These are phyloP conservation scores for Starmerella potacharoeniae DNA, from an alignment of 805 yeast genomes.

Conservation along the genomic window DNA sequence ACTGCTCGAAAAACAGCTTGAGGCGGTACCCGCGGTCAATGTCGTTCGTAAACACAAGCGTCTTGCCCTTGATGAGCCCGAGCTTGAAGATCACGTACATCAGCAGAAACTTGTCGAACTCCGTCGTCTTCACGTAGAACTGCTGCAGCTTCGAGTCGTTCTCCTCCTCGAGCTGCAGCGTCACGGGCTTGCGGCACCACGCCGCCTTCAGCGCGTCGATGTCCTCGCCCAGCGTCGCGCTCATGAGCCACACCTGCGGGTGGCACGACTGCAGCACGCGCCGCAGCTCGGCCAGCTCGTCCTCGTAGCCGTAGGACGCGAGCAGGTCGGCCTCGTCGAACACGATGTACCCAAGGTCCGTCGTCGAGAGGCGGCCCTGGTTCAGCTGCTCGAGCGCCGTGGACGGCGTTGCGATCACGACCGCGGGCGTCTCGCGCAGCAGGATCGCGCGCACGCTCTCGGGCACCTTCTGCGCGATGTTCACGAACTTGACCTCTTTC, in stretches of 20 bases:
- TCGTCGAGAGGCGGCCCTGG: slow-evolving; percentile 39
- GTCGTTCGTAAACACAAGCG: slow-evolving; percentile 80
- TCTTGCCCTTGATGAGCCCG: slow-evolving; percentile 78
- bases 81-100: slow-evolving; percentile 88
- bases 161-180: slow-evolving; percentile 67
- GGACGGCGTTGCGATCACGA: slow-evolving; percentile 79
- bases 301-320: slow-evolving; percentile 79
- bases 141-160: slow-evolving; percentile 55
- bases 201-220: slow-evolving; percentile 60
- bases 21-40: slow-evolving; percentile 92
- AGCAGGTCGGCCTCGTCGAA: slow-evolving; percentile 94
- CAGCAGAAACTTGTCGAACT: slow-evolving; percentile 81
- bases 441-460: slow-evolving; percentile 63
- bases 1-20: slow-evolving; percentile 83
- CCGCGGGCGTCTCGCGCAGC: slow-evolving; percentile 63
- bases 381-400: slow-evolving; percentile 45
- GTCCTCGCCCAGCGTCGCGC: slow-evolving; percentile 88
- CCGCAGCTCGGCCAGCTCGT: slow-evolving; percentile 62
- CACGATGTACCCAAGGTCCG: slow-evolving; percentile 55
- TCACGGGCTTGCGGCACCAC: slow-evolving; percentile 75
- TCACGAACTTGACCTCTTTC: slow-evolving; percentile 49
- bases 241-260: slow-evolving; percentile 88
- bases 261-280: slow-evolving; percentile 44
- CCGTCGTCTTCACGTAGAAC: slow-evolving; percentile 75
- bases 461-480: slow-evolving; percentile 50